Percentiles rank a stretch among this genome's conserved stretches.
These are phyloP conservation scores for Gastrodia elata DNA, from an alignment of 106 monocot species.

Conservation along the genomic window DNA sequence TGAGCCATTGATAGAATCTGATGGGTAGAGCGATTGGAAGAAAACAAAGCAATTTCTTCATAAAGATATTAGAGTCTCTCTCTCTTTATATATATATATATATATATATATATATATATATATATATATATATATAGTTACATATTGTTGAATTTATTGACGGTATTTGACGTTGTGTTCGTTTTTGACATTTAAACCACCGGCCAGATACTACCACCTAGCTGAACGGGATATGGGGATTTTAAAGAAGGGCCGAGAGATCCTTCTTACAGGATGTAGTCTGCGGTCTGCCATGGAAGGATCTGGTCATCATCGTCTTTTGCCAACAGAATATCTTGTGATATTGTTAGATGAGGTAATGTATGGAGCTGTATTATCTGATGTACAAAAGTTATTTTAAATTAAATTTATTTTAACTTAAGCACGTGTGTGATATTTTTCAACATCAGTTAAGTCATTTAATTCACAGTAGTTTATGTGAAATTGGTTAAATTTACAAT, in stretches of 20 bases:
- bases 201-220: conserved; percentile 64
- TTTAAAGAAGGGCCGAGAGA: conserved; percentile 86
- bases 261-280: conserved; percentile 88
- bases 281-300: conserved; percentile 62
- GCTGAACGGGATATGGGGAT: conserved; percentile 54
- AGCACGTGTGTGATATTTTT: neutral
- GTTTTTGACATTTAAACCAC: neutral
- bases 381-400: neutral
- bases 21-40: no score
- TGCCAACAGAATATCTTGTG: conserved; percentile 89
- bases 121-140: no score
- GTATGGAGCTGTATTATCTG: neutral
- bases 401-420: neutral
- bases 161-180: neutral
- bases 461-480: neutral
- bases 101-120: no score
- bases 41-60: no score
- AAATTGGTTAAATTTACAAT: neutral
- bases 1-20: no score
- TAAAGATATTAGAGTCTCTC: no score
- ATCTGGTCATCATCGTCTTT: conserved; percentile 61
- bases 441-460: neutral
- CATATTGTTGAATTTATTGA: no score
- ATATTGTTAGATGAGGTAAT: conserved; percentile 90
- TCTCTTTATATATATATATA: no score